Conservation (phyloP, 345 rosid genomes). For the Eucalyptus urophylla region DNA sequence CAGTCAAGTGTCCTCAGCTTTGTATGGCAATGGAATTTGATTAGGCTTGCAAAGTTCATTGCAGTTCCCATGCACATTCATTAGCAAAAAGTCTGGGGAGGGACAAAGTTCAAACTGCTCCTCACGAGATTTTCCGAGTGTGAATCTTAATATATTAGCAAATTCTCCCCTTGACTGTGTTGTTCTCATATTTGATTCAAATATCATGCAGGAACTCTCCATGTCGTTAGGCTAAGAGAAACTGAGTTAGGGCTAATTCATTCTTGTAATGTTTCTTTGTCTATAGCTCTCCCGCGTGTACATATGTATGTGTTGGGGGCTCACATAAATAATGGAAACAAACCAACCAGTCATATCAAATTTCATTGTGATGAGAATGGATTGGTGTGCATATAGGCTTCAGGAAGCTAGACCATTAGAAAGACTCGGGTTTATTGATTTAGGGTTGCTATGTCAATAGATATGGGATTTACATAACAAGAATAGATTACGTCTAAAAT, state of each 20-base stretch:
- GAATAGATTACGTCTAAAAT: rapidly evolving
- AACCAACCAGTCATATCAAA: neutral
- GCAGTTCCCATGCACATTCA: too few relatives aligned
- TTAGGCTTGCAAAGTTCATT: too few relatives aligned
- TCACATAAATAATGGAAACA: neutral
- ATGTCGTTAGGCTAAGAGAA: too few relatives aligned
- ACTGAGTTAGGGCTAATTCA: too few relatives aligned
- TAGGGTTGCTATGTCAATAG: neutral
- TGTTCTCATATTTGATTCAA: rapidly evolving
- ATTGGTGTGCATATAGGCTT: neutral
- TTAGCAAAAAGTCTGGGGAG: too few relatives aligned
- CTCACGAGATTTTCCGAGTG: rapidly evolving
- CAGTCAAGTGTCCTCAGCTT: too few relatives aligned
- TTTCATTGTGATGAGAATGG: neutral
- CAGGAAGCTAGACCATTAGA: neutral
- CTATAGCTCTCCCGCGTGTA: rapidly evolving
- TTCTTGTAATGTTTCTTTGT: neutral
- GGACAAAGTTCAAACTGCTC: too few relatives aligned
- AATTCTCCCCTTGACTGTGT: too few relatives aligned
- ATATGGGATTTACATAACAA: neutral
- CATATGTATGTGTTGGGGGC: neutral
- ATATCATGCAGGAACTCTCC: too few relatives aligned
- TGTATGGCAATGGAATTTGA: too few relatives aligned
- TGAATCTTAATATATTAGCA: too few relatives aligned
- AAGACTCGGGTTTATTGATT: neutral